Evolutionary conservation across 164 flowering plant species (phyloP), one percentile per base, ranked within the genome.

Genomic region (Cinnamomum chago): DNA sequence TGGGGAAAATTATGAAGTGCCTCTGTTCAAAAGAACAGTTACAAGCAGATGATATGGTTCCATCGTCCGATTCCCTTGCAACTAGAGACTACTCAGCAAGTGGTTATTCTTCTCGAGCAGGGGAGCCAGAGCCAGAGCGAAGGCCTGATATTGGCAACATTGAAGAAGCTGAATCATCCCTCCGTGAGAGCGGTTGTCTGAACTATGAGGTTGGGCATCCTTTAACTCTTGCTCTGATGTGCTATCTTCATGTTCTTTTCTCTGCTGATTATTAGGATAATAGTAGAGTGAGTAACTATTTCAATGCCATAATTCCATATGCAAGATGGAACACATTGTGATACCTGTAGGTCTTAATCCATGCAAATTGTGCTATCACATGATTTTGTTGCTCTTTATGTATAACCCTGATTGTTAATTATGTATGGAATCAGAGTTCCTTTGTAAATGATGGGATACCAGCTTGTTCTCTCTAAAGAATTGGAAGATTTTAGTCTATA

Each of bases 81-180:
- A 89, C 94, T 23, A 81, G 96, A 73, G 98, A 94, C 75, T 89
- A 83, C 76, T 87, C 96, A n/a, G 95, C 90, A 3, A 87, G 94
- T 79, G 94, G 87, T 4, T 86, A 72, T 77, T 91, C 95, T 58
- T 88, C 93, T 72, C 84, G 88, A 77, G 73, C 90, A 50, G 90
- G 81, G 40, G 97, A 86, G 35, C 73, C 79, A 24, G 97, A 86
- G 35, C 73, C 79, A 24, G 94, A 90, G 64, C 58, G 78, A 20
- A 90, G 83, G 80, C 82, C 75, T 20, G 95, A 92, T 35, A 82
- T 76, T 51, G 86, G 89, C 77, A 95, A 90, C 80, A 89, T 95
- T 71, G 95, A 92, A 85, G 98, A 91, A 81, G 98, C 97, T 2
- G 98, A 92, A 81, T 89, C 94, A 9, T 90, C 95, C 75, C 91